Conservation (phyloP, 2,329 filamentous ascomycete species). For the Pyrenochaeta sp. region DNA sequence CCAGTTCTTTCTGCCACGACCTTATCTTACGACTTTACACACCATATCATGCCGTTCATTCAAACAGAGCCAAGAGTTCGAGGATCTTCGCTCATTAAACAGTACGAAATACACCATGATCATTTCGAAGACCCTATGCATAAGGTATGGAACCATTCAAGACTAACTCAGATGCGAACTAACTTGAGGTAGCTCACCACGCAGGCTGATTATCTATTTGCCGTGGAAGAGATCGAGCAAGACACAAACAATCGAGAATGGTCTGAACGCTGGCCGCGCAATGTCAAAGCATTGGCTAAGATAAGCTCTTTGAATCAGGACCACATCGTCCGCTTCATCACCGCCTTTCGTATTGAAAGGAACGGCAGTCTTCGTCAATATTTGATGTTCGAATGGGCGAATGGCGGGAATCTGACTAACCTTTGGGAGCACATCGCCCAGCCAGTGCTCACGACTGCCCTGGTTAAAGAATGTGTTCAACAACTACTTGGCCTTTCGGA, state of each 20-base stretch:
- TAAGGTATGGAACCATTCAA: not conserved
- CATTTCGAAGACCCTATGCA: not conserved
- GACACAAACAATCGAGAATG: not conserved
- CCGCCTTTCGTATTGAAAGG: not conserved
- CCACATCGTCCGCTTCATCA: not conserved
- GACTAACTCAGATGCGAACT: not conserved
- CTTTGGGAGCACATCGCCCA: constrained; percentile 14
- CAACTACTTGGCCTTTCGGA: not conserved
- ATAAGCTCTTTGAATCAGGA: not conserved
- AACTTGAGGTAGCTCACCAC: not conserved
- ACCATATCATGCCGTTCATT: not conserved
- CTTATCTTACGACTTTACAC: not conserved
- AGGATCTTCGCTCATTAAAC: not conserved
- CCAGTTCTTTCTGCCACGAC: not conserved
- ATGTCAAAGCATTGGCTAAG: not conserved
- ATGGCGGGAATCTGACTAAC: constrained; percentile 11
- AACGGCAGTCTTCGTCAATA: not conserved
- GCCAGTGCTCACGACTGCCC: not conserved
- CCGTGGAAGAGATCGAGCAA: not conserved
- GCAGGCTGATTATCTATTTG: not conserved
- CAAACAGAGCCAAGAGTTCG: not conserved
- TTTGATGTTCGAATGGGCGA: constrained; percentile 27
- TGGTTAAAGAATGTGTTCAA: not conserved
- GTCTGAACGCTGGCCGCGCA: not conserved
- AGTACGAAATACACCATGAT: not conserved